A percentile compares a stretch with the other conserved stretches of the same genome.
These are phyloP conservation scores for Saccharomyces paradoxus DNA, from an alignment of 805 yeast species.

Conservation along the genomic window DNA sequence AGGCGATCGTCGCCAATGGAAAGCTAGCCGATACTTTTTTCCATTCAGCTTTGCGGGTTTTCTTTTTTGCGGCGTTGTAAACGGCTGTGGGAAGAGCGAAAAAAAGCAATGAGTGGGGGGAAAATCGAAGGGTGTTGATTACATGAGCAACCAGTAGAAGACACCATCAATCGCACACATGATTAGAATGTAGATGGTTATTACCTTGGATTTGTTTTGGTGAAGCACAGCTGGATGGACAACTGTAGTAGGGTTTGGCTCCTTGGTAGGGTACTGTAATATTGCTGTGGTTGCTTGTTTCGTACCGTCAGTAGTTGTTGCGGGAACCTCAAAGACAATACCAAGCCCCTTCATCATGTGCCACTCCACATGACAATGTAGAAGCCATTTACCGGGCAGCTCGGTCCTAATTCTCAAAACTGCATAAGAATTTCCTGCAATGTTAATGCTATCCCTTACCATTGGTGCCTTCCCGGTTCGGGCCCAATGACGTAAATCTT, in stretches of 20 bases:
- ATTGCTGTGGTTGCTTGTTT: neutral
- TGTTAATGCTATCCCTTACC: conserved; percentile 54
- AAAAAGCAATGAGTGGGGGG: neutral
- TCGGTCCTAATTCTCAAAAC: conserved; percentile 53
- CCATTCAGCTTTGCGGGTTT: conserved; percentile 1
- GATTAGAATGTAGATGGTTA: conserved; percentile 13
- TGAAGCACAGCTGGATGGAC: neutral
- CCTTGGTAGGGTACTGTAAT: neutral
- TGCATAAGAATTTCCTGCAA: conserved; percentile 50
- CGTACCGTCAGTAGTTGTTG: neutral
- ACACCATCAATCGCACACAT: conserved; percentile 13
- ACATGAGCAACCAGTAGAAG: conserved; percentile 10
- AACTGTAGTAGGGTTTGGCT: neutral
- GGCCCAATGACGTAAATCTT: conserved; percentile 18
- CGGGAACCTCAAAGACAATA: conserved; percentile 37
- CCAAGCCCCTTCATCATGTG: conserved; percentile 60
- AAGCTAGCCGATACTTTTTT: conserved; percentile 2
- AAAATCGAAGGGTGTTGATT: neutral
- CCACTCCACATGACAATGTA: conserved; percentile 75
- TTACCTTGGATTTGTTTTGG: conserved; percentile 9
- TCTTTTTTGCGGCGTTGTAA: conserved; percentile 3
- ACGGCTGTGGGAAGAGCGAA: neutral
- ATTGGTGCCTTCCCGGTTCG: conserved; percentile 39
- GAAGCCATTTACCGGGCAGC: conserved; percentile 72
- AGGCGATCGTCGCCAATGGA: neutral